Evolutionary conservation across 371 early-diverging fungal genomes (phyloP).

Genomic region (Mortierella sp.): DNA sequence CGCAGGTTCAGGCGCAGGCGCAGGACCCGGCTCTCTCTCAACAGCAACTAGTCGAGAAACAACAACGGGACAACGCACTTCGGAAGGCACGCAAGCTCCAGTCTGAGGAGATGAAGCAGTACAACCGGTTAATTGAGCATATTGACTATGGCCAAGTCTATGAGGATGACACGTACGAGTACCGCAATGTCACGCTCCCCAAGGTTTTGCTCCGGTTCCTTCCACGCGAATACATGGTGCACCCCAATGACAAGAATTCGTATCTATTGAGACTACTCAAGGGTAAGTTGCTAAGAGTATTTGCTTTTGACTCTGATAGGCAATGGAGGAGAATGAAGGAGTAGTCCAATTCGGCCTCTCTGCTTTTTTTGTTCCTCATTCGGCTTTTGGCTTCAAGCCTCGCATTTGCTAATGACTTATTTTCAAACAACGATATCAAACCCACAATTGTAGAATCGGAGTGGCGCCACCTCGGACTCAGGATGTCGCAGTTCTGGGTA

Average conservation of each 20-base stretch:
- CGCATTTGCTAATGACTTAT: background rate
- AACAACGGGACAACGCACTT: background rate
- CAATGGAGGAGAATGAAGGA: too few species aligned
- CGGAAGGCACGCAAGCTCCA: background rate
- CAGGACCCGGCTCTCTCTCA: background rate
- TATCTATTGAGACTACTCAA: conserved; percentile 17
- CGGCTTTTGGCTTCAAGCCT: too few species aligned
- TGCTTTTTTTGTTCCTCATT: too few species aligned
- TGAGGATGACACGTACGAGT: conserved; percentile 30
- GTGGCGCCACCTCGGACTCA: conserved; percentile 37
- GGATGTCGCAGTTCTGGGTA: conserved; percentile 39
- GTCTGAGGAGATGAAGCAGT: conserved; percentile 4
- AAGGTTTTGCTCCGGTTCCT: conserved; percentile 29
- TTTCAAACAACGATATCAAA: background rate
- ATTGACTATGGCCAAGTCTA: conserved; percentile 36
- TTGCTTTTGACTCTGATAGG: too few species aligned
- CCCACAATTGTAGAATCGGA: conserved; percentile 19
- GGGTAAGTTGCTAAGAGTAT: conserved; percentile 17
- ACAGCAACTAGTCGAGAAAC: background rate
- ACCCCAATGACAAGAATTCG: background rate
- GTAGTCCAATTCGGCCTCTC: too few species aligned
- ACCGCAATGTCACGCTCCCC: conserved; percentile 48
- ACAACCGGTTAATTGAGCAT: background rate
- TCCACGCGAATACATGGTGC: background rate
- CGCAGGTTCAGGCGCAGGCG: conserved; percentile 6